Base-by-base conservation (phyloP, 2,329 filamentous ascomycete genomes). In the Fusarium bactridioides region DNA sequence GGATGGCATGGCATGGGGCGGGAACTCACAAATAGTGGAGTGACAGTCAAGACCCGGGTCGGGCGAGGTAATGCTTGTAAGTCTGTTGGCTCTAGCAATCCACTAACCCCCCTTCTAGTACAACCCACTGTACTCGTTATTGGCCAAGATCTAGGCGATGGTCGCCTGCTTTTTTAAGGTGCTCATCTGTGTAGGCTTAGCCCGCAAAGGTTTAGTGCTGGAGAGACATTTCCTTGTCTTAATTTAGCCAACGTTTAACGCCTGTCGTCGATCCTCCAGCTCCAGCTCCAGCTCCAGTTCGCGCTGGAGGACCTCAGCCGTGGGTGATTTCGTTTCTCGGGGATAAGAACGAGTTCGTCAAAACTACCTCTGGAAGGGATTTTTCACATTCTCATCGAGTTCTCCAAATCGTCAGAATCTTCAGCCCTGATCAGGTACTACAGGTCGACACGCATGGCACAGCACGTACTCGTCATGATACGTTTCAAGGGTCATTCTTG, bases 31-130 rank as follows among this genome's bases (percentile, higher is more conserved):
- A 37, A 58, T 41, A 58, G n/a, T 50, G 29, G 21, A 47, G n/a
- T 50, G 40, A 35, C 40, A 57, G 31, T 23, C 19, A 57, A 48
- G 43, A 37, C 55, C 55, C 31, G 35, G 38, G 21, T 31, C 35
- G 65, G 66, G 65, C 66, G 38, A 38, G 29, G 10, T 35, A 48
- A 69, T 68, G 50, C 66, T 45, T 69, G 65, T 68, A 68, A 69
- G 44, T 51, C 58, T 69, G 66, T 69, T 69, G 58, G 66, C 40
- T 69, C 50, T 69, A 69, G 58, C 40, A 44, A 25, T 29, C 4
- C 16, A 27, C 25, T 50, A 50, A 27, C 25, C 50, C 16, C 13
- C 21, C 35, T 35, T 12, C 8, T 11, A 35, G 19, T 25, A 33
- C 13, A 33, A 33, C 31, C 31, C 31, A 33, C 31, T 33, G 31